Conservation (phyloP, 73 alveolate species). For the Uronychia binucleata region DNA sequence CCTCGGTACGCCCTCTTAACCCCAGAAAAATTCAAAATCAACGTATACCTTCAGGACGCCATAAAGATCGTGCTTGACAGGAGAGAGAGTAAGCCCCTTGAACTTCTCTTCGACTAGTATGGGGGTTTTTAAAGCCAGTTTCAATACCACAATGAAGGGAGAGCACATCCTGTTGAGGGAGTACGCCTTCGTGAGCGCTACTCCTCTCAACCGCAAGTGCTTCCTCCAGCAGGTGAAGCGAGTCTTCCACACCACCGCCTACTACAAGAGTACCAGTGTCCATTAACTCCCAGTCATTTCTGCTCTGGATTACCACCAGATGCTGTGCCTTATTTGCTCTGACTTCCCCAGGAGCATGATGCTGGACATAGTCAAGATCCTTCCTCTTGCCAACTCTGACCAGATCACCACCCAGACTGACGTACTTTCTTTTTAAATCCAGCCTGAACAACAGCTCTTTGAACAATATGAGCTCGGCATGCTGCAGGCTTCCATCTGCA, state of each 20-base stretch:
- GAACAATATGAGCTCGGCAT: constrained; percentile 59
- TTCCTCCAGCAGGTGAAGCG: constrained; percentile 64
- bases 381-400: constrained; percentile 44
- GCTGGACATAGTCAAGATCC: constrained; percentile 59
- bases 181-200: constrained; percentile 66
- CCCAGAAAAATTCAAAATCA: constrained; percentile 61
- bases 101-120: constrained; percentile 61
- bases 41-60: constrained; percentile 69
- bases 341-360: constrained; percentile 75
- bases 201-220: constrained; percentile 69
- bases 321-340: constrained; percentile 70
- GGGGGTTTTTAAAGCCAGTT: too few species aligned
- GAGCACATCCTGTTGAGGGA: constrained; percentile 77
- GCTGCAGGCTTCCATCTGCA: constrained; percentile 59
- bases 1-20: too few species aligned
- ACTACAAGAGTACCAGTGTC: constrained; percentile 27
- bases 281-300: constrained; percentile 44
- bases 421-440: too few species aligned
- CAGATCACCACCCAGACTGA: constrained; percentile 29
- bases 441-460: constrained; percentile 56
- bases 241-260: constrained; percentile 75
- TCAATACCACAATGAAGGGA: constrained; percentile 66
- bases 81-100: constrained; percentile 74
- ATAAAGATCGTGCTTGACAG: constrained; percentile 68
- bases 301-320: constrained; percentile 73